Percentiles rank a stretch among this genome's conserved stretches.
These are phyloP conservation scores for Davidsoniella virescens DNA, from an alignment of 2,329 filamentous ascomycete species.

Conservation along the genomic window DNA sequence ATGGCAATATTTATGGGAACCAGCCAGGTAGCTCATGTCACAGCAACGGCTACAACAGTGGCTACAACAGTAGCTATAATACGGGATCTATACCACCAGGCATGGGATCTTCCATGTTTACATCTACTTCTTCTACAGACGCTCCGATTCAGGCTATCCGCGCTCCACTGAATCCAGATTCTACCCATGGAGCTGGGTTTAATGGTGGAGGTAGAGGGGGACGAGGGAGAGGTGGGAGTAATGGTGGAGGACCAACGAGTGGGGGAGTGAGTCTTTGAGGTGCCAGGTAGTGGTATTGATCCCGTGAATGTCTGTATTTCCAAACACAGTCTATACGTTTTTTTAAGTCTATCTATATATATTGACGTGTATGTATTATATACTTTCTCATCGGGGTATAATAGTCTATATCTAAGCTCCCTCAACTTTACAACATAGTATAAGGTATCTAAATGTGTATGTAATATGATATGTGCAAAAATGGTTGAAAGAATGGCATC, in stretches of 20 bases:
- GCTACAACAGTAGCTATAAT: no score
- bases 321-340: no score
- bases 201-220: conserved; percentile 22
- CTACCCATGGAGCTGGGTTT: conserved; percentile 60
- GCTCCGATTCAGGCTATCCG: conserved; percentile 56
- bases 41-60: not conserved
- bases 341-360: no score
- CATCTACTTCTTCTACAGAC: conserved; percentile 40
- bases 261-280: conserved; percentile 3
- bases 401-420: no score
- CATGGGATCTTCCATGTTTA: conserved; percentile 21
- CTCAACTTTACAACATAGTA: not conserved
- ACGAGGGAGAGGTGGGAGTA: not conserved
- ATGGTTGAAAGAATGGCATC: not conserved
- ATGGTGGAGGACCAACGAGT: not conserved
- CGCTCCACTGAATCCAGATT: conserved; percentile 62
- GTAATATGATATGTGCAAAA: not conserved
- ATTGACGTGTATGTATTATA: no score
- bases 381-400: no score
- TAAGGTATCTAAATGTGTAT: not conserved
- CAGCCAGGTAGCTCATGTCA: no score
- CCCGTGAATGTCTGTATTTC: no score
- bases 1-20: no score
- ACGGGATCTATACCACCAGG: conserved; percentile 2
- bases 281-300: no score